Conservation (phyloP, 1,139 yeast species). For the Geotrichum bryndzae region DNA sequence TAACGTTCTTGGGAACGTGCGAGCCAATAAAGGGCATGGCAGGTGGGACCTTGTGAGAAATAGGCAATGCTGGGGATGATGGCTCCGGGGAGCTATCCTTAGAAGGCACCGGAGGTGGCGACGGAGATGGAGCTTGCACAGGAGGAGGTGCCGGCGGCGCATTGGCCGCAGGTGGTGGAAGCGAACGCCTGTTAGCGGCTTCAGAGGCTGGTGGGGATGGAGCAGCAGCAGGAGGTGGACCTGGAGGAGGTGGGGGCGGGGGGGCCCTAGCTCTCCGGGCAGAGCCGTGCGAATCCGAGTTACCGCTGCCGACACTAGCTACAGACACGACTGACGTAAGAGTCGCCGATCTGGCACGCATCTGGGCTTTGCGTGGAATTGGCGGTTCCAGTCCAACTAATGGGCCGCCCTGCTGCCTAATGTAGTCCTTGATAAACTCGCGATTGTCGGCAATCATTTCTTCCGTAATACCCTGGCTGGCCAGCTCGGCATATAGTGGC, state of each 20-base stretch:
- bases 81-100: slow-evolving; percentile 21
- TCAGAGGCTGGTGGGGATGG: slow-evolving; percentile 19
- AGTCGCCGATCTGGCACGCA: slow-evolving; percentile 27
- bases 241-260: slow-evolving; percentile 48
- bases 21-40: slow-evolving; percentile 33
- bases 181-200: slow-evolving; percentile 24
- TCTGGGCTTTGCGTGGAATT: slow-evolving; percentile 51
- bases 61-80: slow-evolving; percentile 32
- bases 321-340: slow-evolving; percentile 17
- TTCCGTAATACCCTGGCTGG: slow-evolving; percentile 73
- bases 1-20: slow-evolving; percentile 24
- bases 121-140: slow-evolving; percentile 17
- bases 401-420: slow-evolving; percentile 74
- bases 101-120: slow-evolving; percentile 21
- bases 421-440: slow-evolving; percentile 73
- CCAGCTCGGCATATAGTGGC: slow-evolving; percentile 65
- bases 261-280: slow-evolving; percentile 39
- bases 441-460: slow-evolving; percentile 87
- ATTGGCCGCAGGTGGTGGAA: slow-evolving; percentile 30
- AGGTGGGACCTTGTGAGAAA: slow-evolving; percentile 34
- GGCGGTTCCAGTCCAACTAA: slow-evolving; percentile 84
- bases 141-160: slow-evolving; percentile 25
- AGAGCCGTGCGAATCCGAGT: slow-evolving; percentile 20
- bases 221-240: slow-evolving; percentile 23
- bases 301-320: slow-evolving; percentile 21